Evolutionary conservation across 202 grass and related monocot genomes (phyloP), one percentile per base, ranked within the genome.

Genomic region (Setaria viridis): DNA sequence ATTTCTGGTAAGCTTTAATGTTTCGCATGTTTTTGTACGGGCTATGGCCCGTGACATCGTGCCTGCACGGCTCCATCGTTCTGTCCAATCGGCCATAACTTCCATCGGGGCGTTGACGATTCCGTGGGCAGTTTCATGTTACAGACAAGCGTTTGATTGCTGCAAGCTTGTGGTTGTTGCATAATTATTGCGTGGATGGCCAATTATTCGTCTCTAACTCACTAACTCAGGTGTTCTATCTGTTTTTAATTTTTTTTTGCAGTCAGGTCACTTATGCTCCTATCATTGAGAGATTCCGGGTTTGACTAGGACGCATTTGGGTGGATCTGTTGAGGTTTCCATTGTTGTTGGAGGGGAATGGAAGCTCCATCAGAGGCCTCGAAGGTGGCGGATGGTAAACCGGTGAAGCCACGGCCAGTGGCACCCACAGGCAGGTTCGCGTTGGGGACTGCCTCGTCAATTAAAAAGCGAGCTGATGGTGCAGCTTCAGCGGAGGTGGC

Each of bases 391-490:
- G 83, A 56, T 37, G 78, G 35, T 55, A 88, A 77, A 51, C 70
- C 8, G 3, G 65, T 71, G n/a, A 91, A 88, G 70, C 37, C 64
- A 5, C 70, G 81, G 50, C 25, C 39, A 50, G 41, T 43, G 75
- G 77, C 57, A 33, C 82, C 77, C 47, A 72, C 85, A 3, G 71
- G 37, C 34, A 91, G 85, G 85, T 72, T 80, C 7, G 56, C 71
- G 3, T 81, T 67, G 41, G 82, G 74, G 51, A 81, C 75, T 7
- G 12, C 80, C 60, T 90, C 86, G 3, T 91, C 83, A 14, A 64
- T 82, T 35, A 95, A 86, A 48, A 95, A 92, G 83, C 80, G 60
- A 29, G 1, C 56, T n/a, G 68, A 82, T 34, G 80, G 37, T 20
- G 64, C 62, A 4, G 11, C 35, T 14, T 47, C 66, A 4, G n/a